A percentile compares a stretch with the other conserved stretches of the same genome.
Conservation (phyloP, 1,284 basidiomycete genomes). For the Tetrapyrgos nigripes region DNA sequence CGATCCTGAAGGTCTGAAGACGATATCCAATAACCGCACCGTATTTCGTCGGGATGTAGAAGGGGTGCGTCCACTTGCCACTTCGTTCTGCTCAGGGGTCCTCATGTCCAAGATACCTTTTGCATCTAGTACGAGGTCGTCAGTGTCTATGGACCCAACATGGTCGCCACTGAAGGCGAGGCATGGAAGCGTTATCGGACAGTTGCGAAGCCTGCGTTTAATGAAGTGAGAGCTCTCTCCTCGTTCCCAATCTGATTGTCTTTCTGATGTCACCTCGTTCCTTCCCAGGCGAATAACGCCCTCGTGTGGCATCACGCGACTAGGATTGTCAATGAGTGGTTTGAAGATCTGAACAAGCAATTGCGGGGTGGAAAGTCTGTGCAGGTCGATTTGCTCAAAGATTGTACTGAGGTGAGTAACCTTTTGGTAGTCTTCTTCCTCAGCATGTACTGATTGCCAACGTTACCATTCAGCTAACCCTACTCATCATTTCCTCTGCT, state of each 20-base stretch:
- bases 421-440: background rate
- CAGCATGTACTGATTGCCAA: background rate
- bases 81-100: background rate
- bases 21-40: constrained; percentile 34
- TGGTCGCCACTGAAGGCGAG: constrained; percentile 47
- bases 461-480: constrained; percentile 34
- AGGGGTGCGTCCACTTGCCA: constrained; percentile 31
- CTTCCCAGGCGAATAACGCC: constrained; percentile 45
- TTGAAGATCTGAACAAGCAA: constrained; percentile 40
- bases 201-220: constrained; percentile 47
- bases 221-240: constrained; percentile 37
- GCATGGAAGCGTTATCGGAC: constrained; percentile 50
- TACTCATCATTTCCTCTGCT: constrained; percentile 48
- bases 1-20: constrained; percentile 47
- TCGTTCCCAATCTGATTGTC: constrained; percentile 20
- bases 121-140: constrained; percentile 38
- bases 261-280: background rate
- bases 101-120: background rate
- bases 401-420: constrained; percentile 35
- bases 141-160: constrained; percentile 45
- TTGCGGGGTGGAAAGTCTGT: constrained; percentile 21
- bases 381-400: constrained; percentile 35
- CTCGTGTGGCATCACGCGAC: constrained; percentile 51
- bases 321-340: constrained; percentile 51
- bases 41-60: constrained; percentile 44